Conservation (phyloP, 1,284 basidiomycete genomes). For the Rhizoctonia solani region DNA sequence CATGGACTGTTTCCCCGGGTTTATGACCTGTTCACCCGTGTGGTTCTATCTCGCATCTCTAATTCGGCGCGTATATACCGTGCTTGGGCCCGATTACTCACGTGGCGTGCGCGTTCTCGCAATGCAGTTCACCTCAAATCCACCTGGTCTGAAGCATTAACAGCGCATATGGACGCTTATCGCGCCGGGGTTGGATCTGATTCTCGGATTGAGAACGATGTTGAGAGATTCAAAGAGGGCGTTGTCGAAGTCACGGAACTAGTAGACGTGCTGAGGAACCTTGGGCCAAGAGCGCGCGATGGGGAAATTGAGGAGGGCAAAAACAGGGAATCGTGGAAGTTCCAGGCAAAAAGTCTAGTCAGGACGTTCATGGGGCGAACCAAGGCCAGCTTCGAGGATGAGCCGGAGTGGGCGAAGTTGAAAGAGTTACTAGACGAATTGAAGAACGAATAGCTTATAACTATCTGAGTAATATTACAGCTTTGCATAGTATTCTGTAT, state of each 20-base stretch:
- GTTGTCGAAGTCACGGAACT: slow-evolving; percentile 80
- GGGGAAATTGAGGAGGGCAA: slow-evolving; percentile 38
- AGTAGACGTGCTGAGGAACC: slow-evolving; percentile 79
- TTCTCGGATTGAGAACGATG: slow-evolving; percentile 65
- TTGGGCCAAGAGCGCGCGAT: slow-evolving; percentile 64
- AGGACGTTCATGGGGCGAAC: slow-evolving; percentile 85
- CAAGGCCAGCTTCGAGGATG: slow-evolving; percentile 78
- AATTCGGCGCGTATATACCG: slow-evolving; percentile 75
- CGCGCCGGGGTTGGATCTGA: slow-evolving; percentile 70
- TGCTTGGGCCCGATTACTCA: slow-evolving; percentile 77
- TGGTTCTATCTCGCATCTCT: slow-evolving; percentile 53
- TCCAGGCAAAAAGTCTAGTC: slow-evolving; percentile 86
- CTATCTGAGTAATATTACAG: no score
- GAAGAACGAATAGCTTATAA: slow-evolving; percentile 44
- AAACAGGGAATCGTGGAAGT: slow-evolving; percentile 66
- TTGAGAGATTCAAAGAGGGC: slow-evolving; percentile 68
- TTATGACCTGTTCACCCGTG: slow-evolving; percentile 51
- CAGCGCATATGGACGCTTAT: slow-evolving; percentile 84
- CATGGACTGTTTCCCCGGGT: slow-evolving; percentile 68
- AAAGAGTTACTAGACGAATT: slow-evolving; percentile 54
- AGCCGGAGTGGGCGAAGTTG: slow-evolving; percentile 79
- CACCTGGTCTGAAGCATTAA: slow-evolving; percentile 75
- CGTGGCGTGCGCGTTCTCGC: slow-evolving; percentile 50
- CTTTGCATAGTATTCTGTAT: no score
- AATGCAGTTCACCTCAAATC: slow-evolving; percentile 47